Percentiles rank a stretch among this genome's conserved stretches.
phyloP scores from a whole-genome alignment of 305 asterid genomes.

The Solanum hybrid region DNA sequence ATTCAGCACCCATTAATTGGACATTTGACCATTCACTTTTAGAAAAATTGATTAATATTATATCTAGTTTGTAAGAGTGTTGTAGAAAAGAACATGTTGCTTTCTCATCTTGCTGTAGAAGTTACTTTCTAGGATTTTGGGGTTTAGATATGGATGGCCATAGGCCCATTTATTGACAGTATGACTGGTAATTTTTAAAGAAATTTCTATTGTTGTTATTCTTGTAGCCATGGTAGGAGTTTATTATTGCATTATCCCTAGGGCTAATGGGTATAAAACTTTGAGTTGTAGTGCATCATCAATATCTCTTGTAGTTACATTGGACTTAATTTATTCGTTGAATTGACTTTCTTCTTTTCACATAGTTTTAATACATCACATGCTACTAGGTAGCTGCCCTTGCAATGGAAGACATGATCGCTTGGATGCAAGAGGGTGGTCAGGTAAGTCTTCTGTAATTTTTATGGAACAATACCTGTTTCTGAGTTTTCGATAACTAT shows the following conservation, averaged over 20 bases:
- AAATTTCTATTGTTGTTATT: not conserved
- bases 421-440: slow-evolving; percentile 99
- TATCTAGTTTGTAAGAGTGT: not conserved
- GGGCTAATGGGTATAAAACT: not conserved
- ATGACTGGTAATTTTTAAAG: not conserved
- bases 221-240: not conserved
- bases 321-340: slow-evolving; percentile 16
- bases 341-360: slow-evolving; percentile 46
- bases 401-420: slow-evolving; percentile 98
- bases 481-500: slow-evolving; percentile 18
- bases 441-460: slow-evolving; percentile 49
- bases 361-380: slow-evolving; percentile 71
- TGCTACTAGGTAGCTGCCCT: slow-evolving; percentile 99
- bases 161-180: not conserved
- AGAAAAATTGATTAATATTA: not conserved
- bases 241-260: not conserved
- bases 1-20: not conserved
- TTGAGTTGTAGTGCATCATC: not conserved
- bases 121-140: not conserved
- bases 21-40: not conserved
- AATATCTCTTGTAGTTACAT: slow-evolving; percentile 4
- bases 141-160: not conserved
- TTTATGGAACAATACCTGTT: not conserved
- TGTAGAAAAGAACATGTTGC: not conserved
- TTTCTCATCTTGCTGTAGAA: not conserved